Base-by-base conservation (phyloP, 345 rosid species). In the Hibiscus mutabilis region DNA sequence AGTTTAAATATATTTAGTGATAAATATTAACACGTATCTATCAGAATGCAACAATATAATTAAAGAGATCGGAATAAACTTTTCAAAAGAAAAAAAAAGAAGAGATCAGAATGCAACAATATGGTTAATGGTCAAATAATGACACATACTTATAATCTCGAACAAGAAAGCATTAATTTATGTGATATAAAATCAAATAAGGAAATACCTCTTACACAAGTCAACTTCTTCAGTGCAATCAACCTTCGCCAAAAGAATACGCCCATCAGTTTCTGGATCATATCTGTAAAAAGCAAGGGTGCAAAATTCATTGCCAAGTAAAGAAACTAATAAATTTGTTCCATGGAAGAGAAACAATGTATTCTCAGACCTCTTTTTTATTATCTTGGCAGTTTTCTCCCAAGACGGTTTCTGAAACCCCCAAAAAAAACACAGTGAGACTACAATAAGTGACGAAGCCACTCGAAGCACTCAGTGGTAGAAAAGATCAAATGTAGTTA, bases 201-300 rank as follows among this genome's bases (percentile, higher is more conserved):
- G 24, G 66, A 74, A 35, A 67, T 89, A 92, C 99, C 98, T 96
- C 74, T 87, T 83, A 80, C 99, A 96, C 80, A 92, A 85, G n/a
- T 91, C 96, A 71, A 14, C 79, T 82, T 91, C 91, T 69, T 60
- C 81, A 33, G 95, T 92, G 82, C 99, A 96, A 79, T 92, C 99
- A 78, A 94, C 95, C 77, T 82, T 89, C 40, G 81, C 95, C 89
- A 94, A 62, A 66, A 93, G 80, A 79, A 93, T 87, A 59, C 98
- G 98, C 18, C 97, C 98, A 76, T 96, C 98, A 27, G 79, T 72
- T 80, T 92, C 97, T 19, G 93, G 94, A 82, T 92, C 96, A 81
- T 96, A 96, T 83, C 99, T 96, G 76, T 62, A 37, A 71, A 74
- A 65, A 57, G 59, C 25, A 70, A 66, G 33, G 42, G 44, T 35